These are phyloP conservation scores for Neurospora sp. DNA, from an alignment of 495 filamentous ascomycete species.

Conservation along the genomic window DNA sequence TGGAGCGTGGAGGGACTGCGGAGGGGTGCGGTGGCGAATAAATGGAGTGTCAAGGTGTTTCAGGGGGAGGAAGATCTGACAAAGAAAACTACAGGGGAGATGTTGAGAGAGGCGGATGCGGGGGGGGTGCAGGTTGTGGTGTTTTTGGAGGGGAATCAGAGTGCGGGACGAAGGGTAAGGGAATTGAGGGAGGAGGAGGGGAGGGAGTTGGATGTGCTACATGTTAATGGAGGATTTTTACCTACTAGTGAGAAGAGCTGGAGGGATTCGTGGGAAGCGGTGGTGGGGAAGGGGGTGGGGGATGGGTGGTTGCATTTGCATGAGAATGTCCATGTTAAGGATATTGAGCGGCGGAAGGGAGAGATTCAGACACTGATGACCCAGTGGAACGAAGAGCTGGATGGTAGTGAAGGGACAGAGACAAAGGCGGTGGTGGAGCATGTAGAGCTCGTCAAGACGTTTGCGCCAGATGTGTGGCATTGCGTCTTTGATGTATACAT, in stretches of 20 bases:
- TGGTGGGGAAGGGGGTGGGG: neutral
- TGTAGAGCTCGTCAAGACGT: slow-evolving; percentile 78
- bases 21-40: slow-evolving; percentile 58
- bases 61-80: slow-evolving; percentile 5
- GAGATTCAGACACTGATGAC: slow-evolving; percentile 35
- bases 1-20: slow-evolving; percentile 79
- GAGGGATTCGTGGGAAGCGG: slow-evolving; percentile 46
- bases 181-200: slow-evolving; percentile 4
- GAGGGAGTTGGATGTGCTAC: slow-evolving; percentile 32
- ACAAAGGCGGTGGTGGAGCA: slow-evolving; percentile 45
- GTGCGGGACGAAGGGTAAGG: slow-evolving; percentile 40
- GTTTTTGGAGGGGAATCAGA: slow-evolving; percentile 60
- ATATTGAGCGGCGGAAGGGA: slow-evolving; percentile 46
- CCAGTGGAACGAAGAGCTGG: slow-evolving; percentile 15
- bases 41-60: slow-evolving; percentile 49
- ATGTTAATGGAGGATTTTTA: slow-evolving; percentile 76
- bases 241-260: slow-evolving; percentile 59
- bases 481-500: slow-evolving; percentile 73
- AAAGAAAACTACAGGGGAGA: neutral
- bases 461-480: slow-evolving; percentile 85
- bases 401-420: neutral
- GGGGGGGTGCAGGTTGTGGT: slow-evolving; percentile 44
- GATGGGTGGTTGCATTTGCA: slow-evolving; percentile 74
- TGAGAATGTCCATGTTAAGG: slow-evolving; percentile 63
- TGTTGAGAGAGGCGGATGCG: neutral